Conservation (phyloP, 2,329 filamentous ascomycete species). For the Cucurbitaria berberidis region DNA sequence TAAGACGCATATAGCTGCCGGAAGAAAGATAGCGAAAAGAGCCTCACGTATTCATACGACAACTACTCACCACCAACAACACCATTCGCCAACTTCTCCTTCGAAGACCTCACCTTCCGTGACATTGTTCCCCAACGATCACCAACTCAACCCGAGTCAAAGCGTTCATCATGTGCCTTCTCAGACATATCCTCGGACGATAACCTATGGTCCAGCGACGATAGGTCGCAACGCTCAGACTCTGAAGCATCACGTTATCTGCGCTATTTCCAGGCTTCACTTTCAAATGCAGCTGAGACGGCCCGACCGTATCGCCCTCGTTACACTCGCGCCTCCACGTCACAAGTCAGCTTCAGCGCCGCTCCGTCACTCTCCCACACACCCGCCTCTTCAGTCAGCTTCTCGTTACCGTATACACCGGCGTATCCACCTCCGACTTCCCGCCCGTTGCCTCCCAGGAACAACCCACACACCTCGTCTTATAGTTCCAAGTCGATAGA, state of each 20-base stretch:
- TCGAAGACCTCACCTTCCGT: slow-evolving; percentile 47
- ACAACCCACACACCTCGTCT: slow-evolving; percentile 47
- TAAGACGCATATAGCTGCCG: slow-evolving; percentile 50
- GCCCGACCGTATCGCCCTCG: slow-evolving; percentile 40
- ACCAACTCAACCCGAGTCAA: slow-evolving; percentile 50
- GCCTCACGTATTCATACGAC: slow-evolving; percentile 35
- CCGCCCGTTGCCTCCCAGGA: slow-evolving; percentile 49
- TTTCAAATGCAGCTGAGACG: slow-evolving; percentile 29
- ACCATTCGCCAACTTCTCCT: slow-evolving; percentile 46
- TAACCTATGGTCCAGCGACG: slow-evolving; percentile 30
- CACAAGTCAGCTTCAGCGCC: slow-evolving; percentile 44
- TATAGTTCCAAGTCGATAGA: slow-evolving; percentile 53
- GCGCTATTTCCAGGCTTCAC: slow-evolving; percentile 49
- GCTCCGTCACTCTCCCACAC: slow-evolving; percentile 56
- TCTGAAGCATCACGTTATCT: slow-evolving; percentile 52
- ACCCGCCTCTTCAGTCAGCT: slow-evolving; percentile 54
- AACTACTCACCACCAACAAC: slow-evolving; percentile 46
- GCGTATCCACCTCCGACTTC: slow-evolving; percentile 46
- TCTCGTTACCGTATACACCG: slow-evolving; percentile 52
- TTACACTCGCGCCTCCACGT: slow-evolving; percentile 45
- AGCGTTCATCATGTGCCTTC: slow-evolving; percentile 50
- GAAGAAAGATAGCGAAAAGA: slow-evolving; percentile 53
- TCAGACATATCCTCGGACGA: slow-evolving; percentile 52
- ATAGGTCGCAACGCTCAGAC: slow-evolving; percentile 34
- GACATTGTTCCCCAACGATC: slow-evolving; percentile 57